These are phyloP conservation scores for Odonthalia washingtoniensis DNA, from an alignment of 31 red algal species.

Conservation along the genomic window DNA sequence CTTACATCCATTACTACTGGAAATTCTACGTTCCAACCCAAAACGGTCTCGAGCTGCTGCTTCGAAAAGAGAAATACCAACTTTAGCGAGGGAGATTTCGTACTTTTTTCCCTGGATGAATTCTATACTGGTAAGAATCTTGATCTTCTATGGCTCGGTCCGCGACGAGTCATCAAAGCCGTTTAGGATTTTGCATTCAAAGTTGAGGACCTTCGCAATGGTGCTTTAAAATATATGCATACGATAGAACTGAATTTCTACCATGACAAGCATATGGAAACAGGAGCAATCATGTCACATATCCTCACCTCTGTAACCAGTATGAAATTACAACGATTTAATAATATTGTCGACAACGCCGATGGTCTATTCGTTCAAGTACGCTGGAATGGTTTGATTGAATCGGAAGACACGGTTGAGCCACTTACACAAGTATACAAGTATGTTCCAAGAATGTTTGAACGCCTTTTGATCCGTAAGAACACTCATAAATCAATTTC, in stretches of 20 bases:
- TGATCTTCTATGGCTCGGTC: neutral
- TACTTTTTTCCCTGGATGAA: slow-evolving; percentile 4
- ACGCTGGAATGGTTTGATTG: neutral
- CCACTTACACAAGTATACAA: neutral
- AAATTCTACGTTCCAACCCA: neutral
- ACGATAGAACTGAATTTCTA: neutral
- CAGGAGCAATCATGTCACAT: neutral
- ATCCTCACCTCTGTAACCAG: neutral
- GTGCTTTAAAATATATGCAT: neutral
- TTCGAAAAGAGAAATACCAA: neutral
- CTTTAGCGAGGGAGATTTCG: slow-evolving; percentile 35
- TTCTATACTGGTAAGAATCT: neutral
- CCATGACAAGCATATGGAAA: neutral
- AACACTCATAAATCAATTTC: neutral
- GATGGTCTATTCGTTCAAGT: neutral
- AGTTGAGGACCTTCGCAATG: slow-evolving; percentile 39
- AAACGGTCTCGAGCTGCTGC: neutral
- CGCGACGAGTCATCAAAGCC: slow-evolving; percentile 6
- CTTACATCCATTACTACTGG: neutral
- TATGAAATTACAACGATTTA: neutral
- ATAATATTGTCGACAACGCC: neutral
- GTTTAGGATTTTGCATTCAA: slow-evolving; percentile 17
- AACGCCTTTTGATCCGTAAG: neutral
- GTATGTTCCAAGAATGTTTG: neutral
- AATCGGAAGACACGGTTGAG: neutral